A percentile compares a stretch with the other conserved stretches of the same genome.
phyloP scores from a whole-genome alignment of 2,329 filamentous ascomycete genomes.

The Fusarium sp. region DNA sequence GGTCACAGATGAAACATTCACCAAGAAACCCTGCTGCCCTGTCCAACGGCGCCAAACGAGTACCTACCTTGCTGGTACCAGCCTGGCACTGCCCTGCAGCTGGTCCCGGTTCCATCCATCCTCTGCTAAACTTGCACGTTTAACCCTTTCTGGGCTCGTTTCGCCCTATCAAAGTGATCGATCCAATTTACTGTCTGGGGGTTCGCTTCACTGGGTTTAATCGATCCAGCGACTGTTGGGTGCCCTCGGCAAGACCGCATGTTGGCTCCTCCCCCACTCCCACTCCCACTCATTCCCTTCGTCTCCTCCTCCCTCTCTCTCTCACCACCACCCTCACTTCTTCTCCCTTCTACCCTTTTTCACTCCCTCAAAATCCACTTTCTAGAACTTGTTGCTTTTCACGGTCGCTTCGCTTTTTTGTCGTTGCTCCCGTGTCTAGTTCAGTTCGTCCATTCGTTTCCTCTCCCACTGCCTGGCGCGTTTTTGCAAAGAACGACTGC shows the following conservation, averaged over 20 bases:
- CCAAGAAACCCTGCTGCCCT: background rate
- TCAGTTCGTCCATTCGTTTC: slow-evolving; percentile 49
- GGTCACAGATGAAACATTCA: slow-evolving; percentile 24
- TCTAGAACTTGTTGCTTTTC: slow-evolving; percentile 38
- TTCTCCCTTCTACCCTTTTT: slow-evolving; percentile 12
- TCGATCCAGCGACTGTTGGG: slow-evolving; percentile 6
- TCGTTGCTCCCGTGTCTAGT: slow-evolving; percentile 34
- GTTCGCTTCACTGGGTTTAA: slow-evolving; percentile 6
- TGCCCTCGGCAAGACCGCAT: slow-evolving; percentile 17
- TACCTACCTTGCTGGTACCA: slow-evolving; percentile 29
- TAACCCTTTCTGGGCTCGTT: slow-evolving; percentile 23
- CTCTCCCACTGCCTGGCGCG: slow-evolving; percentile 31
- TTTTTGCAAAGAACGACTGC: slow-evolving; percentile 39
- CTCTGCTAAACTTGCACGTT: slow-evolving; percentile 3
- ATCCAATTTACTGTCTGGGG: slow-evolving; percentile 26
- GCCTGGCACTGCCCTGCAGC: slow-evolving; percentile 14
- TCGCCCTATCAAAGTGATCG: slow-evolving; percentile 37
- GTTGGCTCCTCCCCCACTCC: slow-evolving; percentile 3
- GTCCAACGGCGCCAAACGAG: background rate
- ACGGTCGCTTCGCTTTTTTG: slow-evolving; percentile 36
- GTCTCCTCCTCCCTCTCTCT: slow-evolving; percentile 22
- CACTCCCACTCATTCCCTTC: slow-evolving; percentile 23
- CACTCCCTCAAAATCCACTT: slow-evolving; percentile 18
- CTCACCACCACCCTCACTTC: slow-evolving; percentile 32
- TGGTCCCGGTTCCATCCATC: slow-evolving; percentile 9